Evolutionary conservation across 805 yeast species (phyloP).

Genomic region (Grigorovia jiainica): DNA sequence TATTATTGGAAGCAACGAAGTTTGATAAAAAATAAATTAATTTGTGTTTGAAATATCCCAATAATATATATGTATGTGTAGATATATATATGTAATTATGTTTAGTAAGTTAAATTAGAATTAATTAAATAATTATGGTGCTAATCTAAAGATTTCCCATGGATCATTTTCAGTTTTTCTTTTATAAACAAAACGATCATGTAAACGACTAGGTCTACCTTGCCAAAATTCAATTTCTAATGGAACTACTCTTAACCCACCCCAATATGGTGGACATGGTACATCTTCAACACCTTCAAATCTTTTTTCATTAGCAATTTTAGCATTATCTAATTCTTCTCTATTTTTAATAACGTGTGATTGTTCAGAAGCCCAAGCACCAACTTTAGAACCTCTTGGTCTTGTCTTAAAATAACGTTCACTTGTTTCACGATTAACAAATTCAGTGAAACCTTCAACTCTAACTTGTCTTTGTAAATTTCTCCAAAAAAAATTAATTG

Average conservation of each 20-base stretch:
- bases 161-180: constrained; percentile 41
- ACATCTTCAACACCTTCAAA: constrained; percentile 56
- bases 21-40: too few relatives aligned
- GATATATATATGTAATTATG: too few relatives aligned
- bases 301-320: constrained; percentile 39
- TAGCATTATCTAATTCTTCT: constrained; percentile 50
- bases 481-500: constrained; percentile 88
- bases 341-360: constrained; percentile 49
- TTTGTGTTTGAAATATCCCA: too few relatives aligned
- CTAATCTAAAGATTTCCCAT: constrained; percentile 63
- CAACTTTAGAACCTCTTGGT: constrained; percentile 87
- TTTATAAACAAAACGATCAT: constrained; percentile 73
- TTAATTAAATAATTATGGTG: constrained; percentile 62
- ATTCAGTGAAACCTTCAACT: constrained; percentile 77
- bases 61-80: too few relatives aligned
- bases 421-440: constrained; percentile 61
- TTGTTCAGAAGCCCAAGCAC: constrained; percentile 97
- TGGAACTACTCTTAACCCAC: constrained; percentile 84
- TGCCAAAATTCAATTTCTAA: constrained; percentile 96
- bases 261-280: constrained; percentile 94
- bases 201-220: constrained; percentile 82
- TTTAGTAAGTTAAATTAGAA: too few relatives aligned
- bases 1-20: too few relatives aligned
- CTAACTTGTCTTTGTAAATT: constrained; percentile 85
- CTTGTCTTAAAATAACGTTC: constrained; percentile 74